These are phyloP conservation scores for Amanita rubescens DNA, from an alignment of 768 basidiomycete species.

Conservation along the genomic window DNA sequence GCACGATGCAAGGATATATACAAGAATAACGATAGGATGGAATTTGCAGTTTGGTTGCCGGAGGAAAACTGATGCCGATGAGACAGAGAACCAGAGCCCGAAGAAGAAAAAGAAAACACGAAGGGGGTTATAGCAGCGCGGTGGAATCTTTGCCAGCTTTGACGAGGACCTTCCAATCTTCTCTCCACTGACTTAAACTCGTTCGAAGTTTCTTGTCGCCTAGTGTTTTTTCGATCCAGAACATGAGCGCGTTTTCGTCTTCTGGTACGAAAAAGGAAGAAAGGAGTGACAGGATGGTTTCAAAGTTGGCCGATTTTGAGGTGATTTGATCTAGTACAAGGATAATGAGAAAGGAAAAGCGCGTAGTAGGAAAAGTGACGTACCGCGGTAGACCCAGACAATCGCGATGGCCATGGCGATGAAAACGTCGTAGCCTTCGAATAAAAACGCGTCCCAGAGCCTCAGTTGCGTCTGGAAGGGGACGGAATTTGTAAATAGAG, in stretches of 20 bases:
- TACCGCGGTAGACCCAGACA: slow-evolving; percentile 87
- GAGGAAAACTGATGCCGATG: not conserved
- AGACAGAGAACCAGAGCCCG: not conserved
- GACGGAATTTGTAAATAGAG: slow-evolving; percentile 90
- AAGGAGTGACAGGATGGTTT: slow-evolving; percentile 83
- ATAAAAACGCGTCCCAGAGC: slow-evolving; percentile 89
- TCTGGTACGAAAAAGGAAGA: slow-evolving; percentile 95
- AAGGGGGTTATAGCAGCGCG: slow-evolving; percentile 44
- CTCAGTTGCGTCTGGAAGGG: slow-evolving; percentile 93
- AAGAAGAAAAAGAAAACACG: not conserved
- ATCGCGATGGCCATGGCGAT: slow-evolving; percentile 81
- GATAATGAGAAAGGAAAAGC: not conserved
- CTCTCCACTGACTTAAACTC: slow-evolving; percentile 70
- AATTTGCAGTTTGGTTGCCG: not conserved
- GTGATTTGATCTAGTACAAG: slow-evolving; percentile 76
- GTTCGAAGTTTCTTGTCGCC: slow-evolving; percentile 57
- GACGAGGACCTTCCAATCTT: slow-evolving; percentile 72
- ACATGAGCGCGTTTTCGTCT: slow-evolving; percentile 74
- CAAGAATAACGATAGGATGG: slow-evolving; percentile 5
- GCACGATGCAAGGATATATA: not conserved
- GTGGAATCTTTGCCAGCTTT: slow-evolving; percentile 51
- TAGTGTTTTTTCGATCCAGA: slow-evolving; percentile 67
- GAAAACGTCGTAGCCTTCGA: slow-evolving; percentile 88
- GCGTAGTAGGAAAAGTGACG: slow-evolving; percentile 16
- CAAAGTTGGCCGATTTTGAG: slow-evolving; percentile 73